Evolutionary conservation across 1,139 yeast genomes (phyloP).

Genomic region (Hemisphaericaspora xylanilytica): DNA sequence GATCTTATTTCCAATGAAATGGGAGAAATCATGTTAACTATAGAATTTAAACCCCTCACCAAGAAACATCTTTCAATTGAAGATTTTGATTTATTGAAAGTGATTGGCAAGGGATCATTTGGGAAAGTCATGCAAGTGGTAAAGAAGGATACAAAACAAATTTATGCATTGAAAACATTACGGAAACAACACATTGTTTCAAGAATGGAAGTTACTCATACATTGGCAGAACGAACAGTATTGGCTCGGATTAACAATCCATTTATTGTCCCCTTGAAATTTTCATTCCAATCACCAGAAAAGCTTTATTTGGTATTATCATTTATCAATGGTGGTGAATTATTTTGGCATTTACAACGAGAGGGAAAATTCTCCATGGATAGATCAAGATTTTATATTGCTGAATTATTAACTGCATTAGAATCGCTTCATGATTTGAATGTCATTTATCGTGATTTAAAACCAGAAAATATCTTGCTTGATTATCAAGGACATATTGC

Average conservation of each 20-base stretch:
- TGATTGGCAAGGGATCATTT: constrained; percentile 95
- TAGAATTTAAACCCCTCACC: constrained; percentile 73
- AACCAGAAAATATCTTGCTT: constrained; percentile 89
- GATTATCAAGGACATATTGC: constrained; percentile 98
- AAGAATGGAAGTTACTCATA: constrained; percentile 92
- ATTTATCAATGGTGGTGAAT: constrained; percentile 95
- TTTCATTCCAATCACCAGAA: constrained; percentile 94
- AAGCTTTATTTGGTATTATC: constrained; percentile 87
- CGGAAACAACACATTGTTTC: constrained; percentile 93
- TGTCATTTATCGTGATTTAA: constrained; percentile 90
- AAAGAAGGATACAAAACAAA: constrained; percentile 89
- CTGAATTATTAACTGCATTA: constrained; percentile 87
- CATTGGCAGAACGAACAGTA: constrained; percentile 93
- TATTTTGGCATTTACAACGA: constrained; percentile 89
- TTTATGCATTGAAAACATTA: constrained; percentile 90
- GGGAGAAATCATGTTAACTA: constrained; percentile 63
- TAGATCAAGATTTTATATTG: constrained; percentile 88
- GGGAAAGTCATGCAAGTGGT: constrained; percentile 99
- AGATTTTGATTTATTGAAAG: constrained; percentile 89
- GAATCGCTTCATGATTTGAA: constrained; percentile 88
- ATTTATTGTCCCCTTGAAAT: constrained; percentile 96
- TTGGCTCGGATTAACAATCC: constrained; percentile 91
- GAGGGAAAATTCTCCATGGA: constrained; percentile 88
- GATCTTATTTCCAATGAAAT: constrained; percentile 22
- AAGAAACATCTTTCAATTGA: constrained; percentile 76